phyloP scores from a whole-genome alignment of 2,329 filamentous ascomycete genomes.

The Neopestalotiopsis sp. region DNA sequence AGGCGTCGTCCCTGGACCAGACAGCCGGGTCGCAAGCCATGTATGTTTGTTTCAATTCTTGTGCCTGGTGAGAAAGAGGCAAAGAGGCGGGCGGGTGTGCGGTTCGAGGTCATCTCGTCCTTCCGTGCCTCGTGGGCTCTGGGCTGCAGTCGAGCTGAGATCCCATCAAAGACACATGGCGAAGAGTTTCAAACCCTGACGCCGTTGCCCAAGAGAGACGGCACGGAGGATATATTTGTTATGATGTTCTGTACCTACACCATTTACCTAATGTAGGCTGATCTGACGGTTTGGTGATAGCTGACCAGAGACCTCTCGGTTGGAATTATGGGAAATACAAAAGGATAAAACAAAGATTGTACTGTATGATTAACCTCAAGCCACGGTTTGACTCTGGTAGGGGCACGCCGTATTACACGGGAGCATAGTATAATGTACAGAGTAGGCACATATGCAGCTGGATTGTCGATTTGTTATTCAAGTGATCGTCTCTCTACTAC shows the following conservation, averaged over 20 bases:
- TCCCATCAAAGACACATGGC: conserved; percentile 1
- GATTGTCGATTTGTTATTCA: background rate
- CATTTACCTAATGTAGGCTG: too few species aligned
- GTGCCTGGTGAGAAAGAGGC: background rate
- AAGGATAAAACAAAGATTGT: too few species aligned
- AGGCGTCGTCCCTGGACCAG: conserved; percentile 7
- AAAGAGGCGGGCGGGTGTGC: background rate
- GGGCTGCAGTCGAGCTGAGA: background rate
- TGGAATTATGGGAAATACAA: too few species aligned
- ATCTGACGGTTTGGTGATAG: too few species aligned
- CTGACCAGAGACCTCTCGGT: too few species aligned
- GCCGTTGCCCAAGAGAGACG: background rate
- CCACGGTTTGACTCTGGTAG: background rate
- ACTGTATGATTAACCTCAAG: background rate
- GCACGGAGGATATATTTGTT: background rate
- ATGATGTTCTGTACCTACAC: background rate
- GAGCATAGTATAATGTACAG: background rate
- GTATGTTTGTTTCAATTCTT: background rate
- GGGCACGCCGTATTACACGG: background rate
- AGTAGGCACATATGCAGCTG: background rate
- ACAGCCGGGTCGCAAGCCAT: background rate
- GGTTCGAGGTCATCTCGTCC: background rate
- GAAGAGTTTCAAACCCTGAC: conserved; percentile 1
- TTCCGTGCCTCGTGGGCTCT: background rate
- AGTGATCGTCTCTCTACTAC: background rate